Base-by-base conservation (phyloP, 2,329 filamentous ascomycete species). In the Atkinsonella texensis region DNA sequence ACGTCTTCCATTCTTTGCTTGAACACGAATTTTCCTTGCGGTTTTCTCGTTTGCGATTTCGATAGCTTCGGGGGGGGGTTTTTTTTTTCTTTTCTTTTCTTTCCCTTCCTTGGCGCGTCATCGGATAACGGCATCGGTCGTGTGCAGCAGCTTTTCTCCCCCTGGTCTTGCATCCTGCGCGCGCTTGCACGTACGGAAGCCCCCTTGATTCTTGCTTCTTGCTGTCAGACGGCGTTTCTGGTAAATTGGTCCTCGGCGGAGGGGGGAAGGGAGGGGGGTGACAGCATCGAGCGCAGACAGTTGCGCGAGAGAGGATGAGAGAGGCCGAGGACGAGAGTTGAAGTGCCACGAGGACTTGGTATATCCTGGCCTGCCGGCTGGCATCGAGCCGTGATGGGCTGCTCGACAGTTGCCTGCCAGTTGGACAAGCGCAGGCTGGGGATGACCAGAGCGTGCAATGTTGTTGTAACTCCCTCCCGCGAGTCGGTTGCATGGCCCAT, bases 1-100 rank as follows among this genome's bases (percentile, higher is more conserved):
- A 59, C 65, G 65, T 66, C 35, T 42, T 43, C 12, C 28, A 28
- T 28, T 28, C 28, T 28, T 28, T 28, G 28, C 28, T 28, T 8
- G 28, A 8, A 8, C 7, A 1, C 7, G 28, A 28, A 44, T 40
- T 45, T 28, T 20, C 35, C 42, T 45, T 44, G 32, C 20, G 23
- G 38, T 39, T 48, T 10, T n/a, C 2, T 18, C 39, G 45, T 46
- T 48, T 52, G 46, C 50, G 12, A 49, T 41, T n/a, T 41, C 8
- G 13, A 17, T 32, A 32, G 38, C 23, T 32, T 48, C 3, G 31
- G 3, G 31, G 15, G n/a, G n/a, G n/a, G n/a, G n/a, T n/a, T 4
- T 8, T 28, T 28, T 28, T 28, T 28, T 1, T 28, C 7, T 28
- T 28, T 23, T 23, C 20, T 23, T 23, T 23, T 23, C 4, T 32